These are phyloP conservation scores for Trametes coccinea DNA, from an alignment of 768 basidiomycete species.

Conservation along the genomic window DNA sequence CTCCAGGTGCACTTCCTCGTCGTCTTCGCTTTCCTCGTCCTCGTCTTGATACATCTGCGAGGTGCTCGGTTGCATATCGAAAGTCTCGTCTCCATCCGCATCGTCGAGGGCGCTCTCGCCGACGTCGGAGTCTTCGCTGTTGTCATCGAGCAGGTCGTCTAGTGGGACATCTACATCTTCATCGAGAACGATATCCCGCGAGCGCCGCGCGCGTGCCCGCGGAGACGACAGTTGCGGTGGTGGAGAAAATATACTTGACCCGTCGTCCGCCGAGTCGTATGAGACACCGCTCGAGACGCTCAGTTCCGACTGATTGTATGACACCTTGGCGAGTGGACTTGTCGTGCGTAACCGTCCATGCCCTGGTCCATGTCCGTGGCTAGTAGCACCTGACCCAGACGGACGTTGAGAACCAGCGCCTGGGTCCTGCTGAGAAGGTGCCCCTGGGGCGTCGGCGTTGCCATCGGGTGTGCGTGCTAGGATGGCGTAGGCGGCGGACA, in stretches of 20 bases:
- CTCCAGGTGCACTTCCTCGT: conserved; percentile 30
- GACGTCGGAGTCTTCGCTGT: background rate
- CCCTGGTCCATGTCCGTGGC: background rate
- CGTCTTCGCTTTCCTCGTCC: conserved; percentile 41
- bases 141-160: background rate
- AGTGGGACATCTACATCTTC: conserved; percentile 26
- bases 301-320: conserved; percentile 21
- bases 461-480: conserved; percentile 37
- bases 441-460: conserved; percentile 24
- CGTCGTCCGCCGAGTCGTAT: conserved; percentile 31
- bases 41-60: conserved; percentile 38
- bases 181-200: conserved; percentile 4
- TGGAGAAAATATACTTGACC: conserved; percentile 16
- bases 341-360: conserved; percentile 31
- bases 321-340: conserved; percentile 40
- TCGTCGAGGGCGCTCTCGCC: background rate
- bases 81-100: conserved; percentile 26
- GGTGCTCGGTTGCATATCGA: conserved; percentile 33
- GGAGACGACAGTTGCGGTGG: background rate
- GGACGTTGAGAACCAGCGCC: background rate
- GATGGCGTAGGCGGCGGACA: conserved; percentile 30
- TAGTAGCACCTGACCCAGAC: background rate
- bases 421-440: conserved; percentile 15
- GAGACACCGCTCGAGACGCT: conserved; percentile 19
- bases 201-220: background rate